Conservation (phyloP, 352 stramenopile genomes). For the Pythium myriotylum region DNA sequence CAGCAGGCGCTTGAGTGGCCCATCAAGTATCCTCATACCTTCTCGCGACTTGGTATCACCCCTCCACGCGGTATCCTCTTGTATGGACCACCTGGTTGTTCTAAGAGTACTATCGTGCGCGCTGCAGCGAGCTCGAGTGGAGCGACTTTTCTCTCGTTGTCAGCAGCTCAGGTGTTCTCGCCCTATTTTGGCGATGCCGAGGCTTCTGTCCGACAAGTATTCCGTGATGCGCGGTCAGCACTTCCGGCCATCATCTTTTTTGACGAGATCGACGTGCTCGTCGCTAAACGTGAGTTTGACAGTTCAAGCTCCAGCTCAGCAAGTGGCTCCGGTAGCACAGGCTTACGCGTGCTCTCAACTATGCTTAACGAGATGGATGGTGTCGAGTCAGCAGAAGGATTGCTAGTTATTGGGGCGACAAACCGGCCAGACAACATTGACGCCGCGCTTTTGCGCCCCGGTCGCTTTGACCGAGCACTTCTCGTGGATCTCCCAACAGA, state of each 20-base stretch:
- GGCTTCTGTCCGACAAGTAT: conserved; percentile 76
- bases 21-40: conserved; percentile 73
- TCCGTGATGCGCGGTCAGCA: conserved; percentile 72
- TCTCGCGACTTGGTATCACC: conserved; percentile 66
- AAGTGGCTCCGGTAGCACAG: conserved; percentile 53
- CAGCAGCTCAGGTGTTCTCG: conserved; percentile 87
- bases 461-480: conserved; percentile 95
- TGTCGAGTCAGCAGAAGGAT: conserved; percentile 92
- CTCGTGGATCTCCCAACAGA: conserved; percentile 92
- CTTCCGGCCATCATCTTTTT: conserved; percentile 93
- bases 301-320: conserved; percentile 33
- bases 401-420: conserved; percentile 97
- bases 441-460: conserved; percentile 95
- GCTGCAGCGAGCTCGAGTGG: conserved; percentile 75
- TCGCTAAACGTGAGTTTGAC: conserved; percentile 78
- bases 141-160: conserved; percentile 87
- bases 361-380: conserved; percentile 98
- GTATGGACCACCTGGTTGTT: conserved; percentile 90
- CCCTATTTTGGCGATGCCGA: conserved; percentile 90
- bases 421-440: conserved; percentile 98
- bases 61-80: conserved; percentile 84
- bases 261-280: conserved; percentile 88
- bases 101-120: conserved; percentile 90
- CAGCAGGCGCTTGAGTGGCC: conserved; percentile 91
- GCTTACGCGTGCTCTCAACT: conserved; percentile 94